Evolutionary conservation across 2,329 filamentous ascomycete species (phyloP).

Genomic region (Cadophora gregata): DNA sequence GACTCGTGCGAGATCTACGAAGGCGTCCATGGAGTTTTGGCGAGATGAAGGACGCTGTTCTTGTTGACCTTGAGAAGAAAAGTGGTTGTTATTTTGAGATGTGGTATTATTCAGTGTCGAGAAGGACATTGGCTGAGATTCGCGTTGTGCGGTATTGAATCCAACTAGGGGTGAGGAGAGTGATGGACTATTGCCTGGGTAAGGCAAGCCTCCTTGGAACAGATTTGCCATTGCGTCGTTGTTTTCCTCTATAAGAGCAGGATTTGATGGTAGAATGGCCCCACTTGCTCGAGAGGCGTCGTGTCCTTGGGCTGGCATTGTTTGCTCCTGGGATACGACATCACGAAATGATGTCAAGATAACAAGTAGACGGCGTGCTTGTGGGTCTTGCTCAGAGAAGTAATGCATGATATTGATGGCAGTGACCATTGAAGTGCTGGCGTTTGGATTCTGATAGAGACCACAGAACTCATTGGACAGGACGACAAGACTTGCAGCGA

Average conservation of each 20-base stretch:
- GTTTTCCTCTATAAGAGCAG: slow-evolving; percentile 15
- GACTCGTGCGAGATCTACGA: slow-evolving; percentile 28
- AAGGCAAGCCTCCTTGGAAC: slow-evolving; percentile 10
- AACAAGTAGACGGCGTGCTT: slow-evolving; percentile 55
- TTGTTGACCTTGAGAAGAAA: neutral
- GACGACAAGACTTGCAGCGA: slow-evolving; percentile 59
- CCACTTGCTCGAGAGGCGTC: slow-evolving; percentile 16
- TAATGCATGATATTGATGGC: slow-evolving; percentile 56
- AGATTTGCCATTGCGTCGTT: slow-evolving; percentile 25
- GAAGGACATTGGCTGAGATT: slow-evolving; percentile 1
- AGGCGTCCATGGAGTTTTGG: slow-evolving; percentile 25
- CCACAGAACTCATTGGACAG: slow-evolving; percentile 62
- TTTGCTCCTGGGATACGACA: slow-evolving; percentile 43
- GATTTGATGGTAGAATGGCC: neutral
- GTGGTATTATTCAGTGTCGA: neutral
- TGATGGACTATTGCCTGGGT: neutral
- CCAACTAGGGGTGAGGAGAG: neutral
- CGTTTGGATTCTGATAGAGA: slow-evolving; percentile 53
- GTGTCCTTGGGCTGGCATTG: slow-evolving; percentile 14
- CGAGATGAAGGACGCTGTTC: neutral
- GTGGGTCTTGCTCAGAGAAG: slow-evolving; percentile 54
- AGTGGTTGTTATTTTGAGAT: neutral
- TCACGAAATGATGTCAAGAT: slow-evolving; percentile 57
- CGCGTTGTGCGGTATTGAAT: neutral
- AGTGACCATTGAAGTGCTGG: slow-evolving; percentile 48